Evolutionary conservation across 139 green algal genomes (phyloP), one percentile per base, ranked within the genome.

Genomic region (Pedinophyceae sp.): DNA sequence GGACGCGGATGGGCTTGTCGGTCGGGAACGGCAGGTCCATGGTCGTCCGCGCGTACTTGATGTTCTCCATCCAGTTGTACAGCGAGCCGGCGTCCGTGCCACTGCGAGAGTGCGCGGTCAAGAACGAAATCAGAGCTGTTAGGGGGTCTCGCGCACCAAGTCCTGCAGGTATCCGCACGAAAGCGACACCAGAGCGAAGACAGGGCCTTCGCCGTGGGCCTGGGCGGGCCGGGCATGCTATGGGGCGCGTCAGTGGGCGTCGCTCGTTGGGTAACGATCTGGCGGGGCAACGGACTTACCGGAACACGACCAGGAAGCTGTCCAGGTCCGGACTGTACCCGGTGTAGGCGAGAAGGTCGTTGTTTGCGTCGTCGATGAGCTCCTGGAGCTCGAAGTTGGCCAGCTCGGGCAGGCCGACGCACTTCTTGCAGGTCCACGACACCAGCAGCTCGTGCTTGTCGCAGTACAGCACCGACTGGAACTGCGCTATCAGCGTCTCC

Each of bases 191-290:
- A n/a, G n/a, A n/a, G n/a, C n/a, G n/a, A n/a, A n/a, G n/a, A n/a
- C n/a, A n/a, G n/a, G n/a, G n/a, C n/a, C n/a, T n/a, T n/a, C n/a
- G n/a, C n/a, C n/a, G n/a, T n/a, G 48, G 78, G 57, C 13, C 64
- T 73, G 16, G 74, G 68, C 80, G 78, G 85, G 3, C 72, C 68
- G n/a, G 71, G 70, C 71, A 93, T 82, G 67, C 91, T 85, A 26
- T 89, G 67, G 1, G 73, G 72, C 82, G 79, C 84, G 51, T 85
- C 80, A 27, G 4, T 19, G 4, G 39, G 5, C 15, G 5, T 30
- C 19, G 17, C 6, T 46, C 17, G 3, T 46, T 23, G 17, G 4
- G 2, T 46, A 20, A 38, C 1, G 18, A 19, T 23, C 3, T 0
- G 3, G 19, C 6, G 13, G 3, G 1, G 6, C 15, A 24, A 0